Evolutionary conservation across 768 basidiomycete genomes (phyloP).

Genomic region (Collybia sordida): DNA sequence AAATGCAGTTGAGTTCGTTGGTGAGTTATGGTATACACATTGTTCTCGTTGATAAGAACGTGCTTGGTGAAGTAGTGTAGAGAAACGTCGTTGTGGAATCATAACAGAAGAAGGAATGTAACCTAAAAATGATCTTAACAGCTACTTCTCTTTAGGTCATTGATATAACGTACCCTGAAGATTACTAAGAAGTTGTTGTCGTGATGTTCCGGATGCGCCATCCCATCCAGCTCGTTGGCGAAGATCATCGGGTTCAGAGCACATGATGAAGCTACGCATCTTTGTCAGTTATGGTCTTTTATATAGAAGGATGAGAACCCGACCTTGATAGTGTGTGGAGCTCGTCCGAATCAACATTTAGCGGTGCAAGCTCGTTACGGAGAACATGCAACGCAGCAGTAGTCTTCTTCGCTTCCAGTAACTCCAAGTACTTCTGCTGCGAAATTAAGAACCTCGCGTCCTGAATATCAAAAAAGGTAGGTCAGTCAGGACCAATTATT

Average conservation of each 20-base stretch:
- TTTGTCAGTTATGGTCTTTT: constrained; percentile 1
- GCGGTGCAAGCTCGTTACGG: constrained; percentile 83
- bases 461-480: constrained; percentile 33
- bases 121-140: constrained; percentile 41
- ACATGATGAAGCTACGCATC: constrained; percentile 82
- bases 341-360: constrained; percentile 76
- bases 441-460: constrained; percentile 85
- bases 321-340: constrained; percentile 89
- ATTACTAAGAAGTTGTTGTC: constrained; percentile 69
- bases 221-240: constrained; percentile 85
- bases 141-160: neutral
- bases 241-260: constrained; percentile 80
- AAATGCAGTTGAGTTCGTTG: constrained; percentile 52
- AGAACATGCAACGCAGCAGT: constrained; percentile 84
- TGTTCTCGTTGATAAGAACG: constrained; percentile 73
- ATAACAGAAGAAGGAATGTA: constrained; percentile 90
- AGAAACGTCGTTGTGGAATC: constrained; percentile 89
- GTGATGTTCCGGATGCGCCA: constrained; percentile 79
- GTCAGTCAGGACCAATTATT: neutral
- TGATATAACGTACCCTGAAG: constrained; percentile 68
- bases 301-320: constrained; percentile 11
- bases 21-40: constrained; percentile 87
- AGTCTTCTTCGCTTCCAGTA: constrained; percentile 78
- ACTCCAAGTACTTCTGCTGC: constrained; percentile 95
- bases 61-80: constrained; percentile 84